Conservation (phyloP, 2,329 filamentous ascomycete species). For the Colletotrichum nymphaeae region DNA sequence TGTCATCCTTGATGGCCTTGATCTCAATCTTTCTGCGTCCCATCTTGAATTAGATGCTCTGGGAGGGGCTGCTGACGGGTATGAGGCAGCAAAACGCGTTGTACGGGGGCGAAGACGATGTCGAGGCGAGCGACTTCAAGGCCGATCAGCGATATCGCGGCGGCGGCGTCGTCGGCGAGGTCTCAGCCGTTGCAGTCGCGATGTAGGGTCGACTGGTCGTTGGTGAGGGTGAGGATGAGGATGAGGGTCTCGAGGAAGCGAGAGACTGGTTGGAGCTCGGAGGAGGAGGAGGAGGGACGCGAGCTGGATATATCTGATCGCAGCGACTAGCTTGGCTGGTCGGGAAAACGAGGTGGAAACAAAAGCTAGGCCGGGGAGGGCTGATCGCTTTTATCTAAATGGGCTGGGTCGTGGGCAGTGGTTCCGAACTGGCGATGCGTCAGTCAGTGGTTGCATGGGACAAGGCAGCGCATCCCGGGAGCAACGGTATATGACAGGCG, state of each 20-base stretch:
- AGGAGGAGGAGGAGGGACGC: neutral
- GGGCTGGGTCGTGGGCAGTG: conserved; percentile 24
- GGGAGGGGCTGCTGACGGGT: conserved; percentile 1
- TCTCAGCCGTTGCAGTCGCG: conserved; percentile 27
- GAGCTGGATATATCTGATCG: conserved; percentile 17
- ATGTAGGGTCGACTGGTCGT: conserved; percentile 17
- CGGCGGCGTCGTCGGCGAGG: conserved; percentile 18
- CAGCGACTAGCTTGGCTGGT: conserved; percentile 30
- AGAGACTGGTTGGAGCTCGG: conserved; percentile 29
- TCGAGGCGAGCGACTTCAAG: conserved; percentile 14
- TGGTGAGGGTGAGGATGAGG: neutral
- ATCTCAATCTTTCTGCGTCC: conserved; percentile 99
- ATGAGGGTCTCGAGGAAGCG: neutral
- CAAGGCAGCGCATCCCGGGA: conserved; percentile 28
- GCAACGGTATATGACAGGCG: conserved; percentile 16
- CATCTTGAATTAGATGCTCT: conserved; percentile 66
- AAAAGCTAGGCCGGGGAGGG: conserved; percentile 22
- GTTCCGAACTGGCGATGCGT: conserved; percentile 27
- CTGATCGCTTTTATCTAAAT: conserved; percentile 36
- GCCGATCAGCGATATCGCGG: conserved; percentile 25
- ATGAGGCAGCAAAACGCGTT: neutral
- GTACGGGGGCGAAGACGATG: conserved; percentile 1
- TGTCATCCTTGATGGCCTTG: conserved; percentile 98
- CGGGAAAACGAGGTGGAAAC: conserved; percentile 20
- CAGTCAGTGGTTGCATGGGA: conserved; percentile 16